Conservation (phyloP, 257 asterid genomes). For the Przewalskia tangutica region DNA sequence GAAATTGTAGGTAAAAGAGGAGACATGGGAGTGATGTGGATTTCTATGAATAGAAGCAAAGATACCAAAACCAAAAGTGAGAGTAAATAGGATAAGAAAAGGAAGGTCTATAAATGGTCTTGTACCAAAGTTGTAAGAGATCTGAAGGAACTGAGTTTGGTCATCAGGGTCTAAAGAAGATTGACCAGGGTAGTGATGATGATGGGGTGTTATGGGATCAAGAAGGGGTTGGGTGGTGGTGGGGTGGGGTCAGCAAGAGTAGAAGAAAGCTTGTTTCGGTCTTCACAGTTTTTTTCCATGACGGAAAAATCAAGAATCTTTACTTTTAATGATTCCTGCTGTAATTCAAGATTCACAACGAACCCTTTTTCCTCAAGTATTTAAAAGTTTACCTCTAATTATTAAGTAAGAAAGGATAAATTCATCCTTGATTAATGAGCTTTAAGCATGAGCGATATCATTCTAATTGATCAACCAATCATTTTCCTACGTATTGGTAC, state of each 20-base stretch:
- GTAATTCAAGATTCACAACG: neutral
- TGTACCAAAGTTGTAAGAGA: slow-evolving; percentile 75
- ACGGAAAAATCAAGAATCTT: neutral
- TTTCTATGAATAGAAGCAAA: slow-evolving; percentile 64
- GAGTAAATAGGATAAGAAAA: slow-evolving; percentile 49
- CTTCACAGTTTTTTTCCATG: slow-evolving; percentile 49
- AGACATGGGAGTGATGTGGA: slow-evolving; percentile 44
- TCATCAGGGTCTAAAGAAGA: slow-evolving; percentile 41
- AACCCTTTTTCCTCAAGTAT: neutral
- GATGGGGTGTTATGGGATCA: slow-evolving; percentile 15
- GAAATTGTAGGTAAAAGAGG: slow-evolving; percentile 43
- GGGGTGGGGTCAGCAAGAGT: slow-evolving; percentile 20
- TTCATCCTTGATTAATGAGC: too few species aligned
- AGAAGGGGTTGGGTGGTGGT: slow-evolving; percentile 16
- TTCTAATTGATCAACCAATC: too few species aligned
- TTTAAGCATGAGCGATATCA: too few species aligned
- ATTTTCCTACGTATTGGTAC: too few species aligned
- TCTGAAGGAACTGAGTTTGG: slow-evolving; percentile 69
- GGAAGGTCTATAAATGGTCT: slow-evolving; percentile 62
- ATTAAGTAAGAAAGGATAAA: too few species aligned
- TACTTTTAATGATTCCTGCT: neutral
- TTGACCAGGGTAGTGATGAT: slow-evolving; percentile 8
- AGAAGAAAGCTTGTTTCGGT: slow-evolving; percentile 44
- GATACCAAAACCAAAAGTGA: slow-evolving; percentile 74
- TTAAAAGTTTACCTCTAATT: too few species aligned